Base-by-base conservation (phyloP, 345 rosid genomes). In the Bruguiera parviflora region DNA sequence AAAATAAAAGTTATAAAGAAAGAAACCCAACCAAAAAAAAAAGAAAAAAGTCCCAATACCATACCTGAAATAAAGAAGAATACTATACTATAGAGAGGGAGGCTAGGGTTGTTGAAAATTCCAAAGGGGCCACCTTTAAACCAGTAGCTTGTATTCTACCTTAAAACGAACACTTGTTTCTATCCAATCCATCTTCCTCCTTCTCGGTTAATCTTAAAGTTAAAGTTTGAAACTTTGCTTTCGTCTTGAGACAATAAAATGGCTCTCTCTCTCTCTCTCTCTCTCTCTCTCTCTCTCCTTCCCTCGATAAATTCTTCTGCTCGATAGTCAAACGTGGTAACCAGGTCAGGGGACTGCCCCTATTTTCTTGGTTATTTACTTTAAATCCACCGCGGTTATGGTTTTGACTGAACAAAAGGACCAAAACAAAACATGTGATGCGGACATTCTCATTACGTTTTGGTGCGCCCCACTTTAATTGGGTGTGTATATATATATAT, bases 1-100 rank as follows among this genome's bases (percentile, higher is more conserved):
- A 43, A 43, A 43, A 43, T 18, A 43, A 43, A 43, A 43, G 49
- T 3, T 43, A 43, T 0, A 11, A 43, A 43, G 5, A 43, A 43
- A 43, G 49, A 43, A 43, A 33, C 46, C 81, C 87, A 35, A 74
- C 56, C 46, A 78, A 63, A 75, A 55, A 11, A 35, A 3, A n/a
- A 5, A 39, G 24, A 2, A 24, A 5, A 27, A 24, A 32, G 8
- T 25, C 16, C 6, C 20, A n/a, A 53, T 33, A 66, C 61, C 70
- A 53, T 21, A 66, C 61, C 70, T 53, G 52, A 66, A 31, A 18
- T 1, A 32, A n/a, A 37, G 29, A 51, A 29, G 37, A 32, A 66
- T 66, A 4, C 2, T 13, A 66, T 66, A 4, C 2, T 13, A 24
- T n/a, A 2, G 21, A 2, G 49, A 15, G 18, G 49, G 49, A 43